Conservation (phyloP, 2,329 filamentous ascomycete species). For the Aspergillus felis region DNA sequence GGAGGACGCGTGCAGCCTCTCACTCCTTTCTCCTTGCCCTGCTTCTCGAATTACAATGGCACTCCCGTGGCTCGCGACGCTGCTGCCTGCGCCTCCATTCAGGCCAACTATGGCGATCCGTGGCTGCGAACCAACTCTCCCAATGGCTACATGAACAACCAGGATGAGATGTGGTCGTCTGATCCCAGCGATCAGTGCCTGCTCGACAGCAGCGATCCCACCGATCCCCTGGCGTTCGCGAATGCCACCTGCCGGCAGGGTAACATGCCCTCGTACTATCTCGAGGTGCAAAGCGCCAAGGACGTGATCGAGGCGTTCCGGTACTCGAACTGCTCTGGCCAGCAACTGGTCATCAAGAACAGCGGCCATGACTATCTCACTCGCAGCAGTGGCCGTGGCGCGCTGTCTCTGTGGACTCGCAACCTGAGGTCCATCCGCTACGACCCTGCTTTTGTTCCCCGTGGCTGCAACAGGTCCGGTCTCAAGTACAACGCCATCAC, state of each 20-base stretch:
- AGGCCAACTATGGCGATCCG: slow-evolving; percentile 12
- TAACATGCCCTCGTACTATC: slow-evolving; percentile 10
- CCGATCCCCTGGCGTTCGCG: slow-evolving; percentile 6
- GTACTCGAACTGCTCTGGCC: slow-evolving; percentile 10
- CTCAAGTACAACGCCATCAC: slow-evolving; percentile 21
- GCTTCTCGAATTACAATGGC: slow-evolving; percentile 13
- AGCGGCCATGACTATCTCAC: slow-evolving; percentile 34
- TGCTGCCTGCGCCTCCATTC: slow-evolving; percentile 5
- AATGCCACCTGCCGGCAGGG: slow-evolving; percentile 12
- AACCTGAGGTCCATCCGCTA: slow-evolving; percentile 21
- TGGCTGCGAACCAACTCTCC: slow-evolving; percentile 11
- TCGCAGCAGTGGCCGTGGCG: slow-evolving; percentile 26
- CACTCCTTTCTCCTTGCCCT: slow-evolving; percentile 10
- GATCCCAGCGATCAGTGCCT: slow-evolving; percentile 14
- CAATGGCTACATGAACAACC: slow-evolving; percentile 21
- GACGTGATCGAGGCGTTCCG: slow-evolving; percentile 9
- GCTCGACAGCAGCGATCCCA: slow-evolving; percentile 13
- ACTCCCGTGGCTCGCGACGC: slow-evolving; percentile 1
- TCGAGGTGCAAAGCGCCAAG: slow-evolving; percentile 4
- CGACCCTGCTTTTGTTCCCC: slow-evolving; percentile 2
- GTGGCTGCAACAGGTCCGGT: neutral
- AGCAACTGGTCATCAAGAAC: slow-evolving; percentile 26
- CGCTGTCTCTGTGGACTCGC: slow-evolving; percentile 29
- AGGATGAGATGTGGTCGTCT: slow-evolving; percentile 19
- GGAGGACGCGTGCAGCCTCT: slow-evolving; percentile 8